phyloP scores from a whole-genome alignment of 768 basidiomycete genomes.

The Auricularia heimuer region DNA sequence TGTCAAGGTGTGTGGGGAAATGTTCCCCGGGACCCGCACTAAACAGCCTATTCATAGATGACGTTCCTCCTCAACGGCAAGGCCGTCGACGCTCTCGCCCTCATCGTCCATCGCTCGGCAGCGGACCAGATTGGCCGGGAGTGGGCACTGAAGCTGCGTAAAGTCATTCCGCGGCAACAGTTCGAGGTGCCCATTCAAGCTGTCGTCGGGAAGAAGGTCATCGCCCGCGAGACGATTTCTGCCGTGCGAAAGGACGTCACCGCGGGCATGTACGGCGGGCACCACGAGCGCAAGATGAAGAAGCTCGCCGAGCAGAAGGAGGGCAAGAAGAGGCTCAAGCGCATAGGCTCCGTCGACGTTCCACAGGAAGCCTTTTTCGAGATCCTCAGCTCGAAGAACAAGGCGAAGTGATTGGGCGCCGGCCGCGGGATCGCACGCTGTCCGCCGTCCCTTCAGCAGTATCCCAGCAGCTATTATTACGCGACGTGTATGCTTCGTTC shows the following conservation, averaged over 20 bases:
- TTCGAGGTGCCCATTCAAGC: conserved; percentile 97
- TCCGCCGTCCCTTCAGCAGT: no score
- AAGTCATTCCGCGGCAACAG: conserved; percentile 84
- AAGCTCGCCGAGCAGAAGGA: conserved; percentile 87
- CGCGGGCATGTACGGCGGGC: conserved; percentile 87
- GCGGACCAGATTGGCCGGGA: conserved; percentile 63
- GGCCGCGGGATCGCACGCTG: background rate
- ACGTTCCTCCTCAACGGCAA: conserved; percentile 80
- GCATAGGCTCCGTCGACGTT: conserved; percentile 76
- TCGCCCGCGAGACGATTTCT: conserved; percentile 82
- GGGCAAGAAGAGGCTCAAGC: conserved; percentile 83
- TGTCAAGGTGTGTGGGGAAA: conserved; percentile 50
- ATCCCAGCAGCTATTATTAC: no score
- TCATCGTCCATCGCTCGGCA: conserved; percentile 79
- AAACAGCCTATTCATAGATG: conserved; percentile 44
- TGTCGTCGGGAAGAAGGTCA: conserved; percentile 72
- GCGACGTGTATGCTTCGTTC: no score
- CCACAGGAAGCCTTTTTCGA: conserved; percentile 96
- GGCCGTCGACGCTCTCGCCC: conserved; percentile 85
- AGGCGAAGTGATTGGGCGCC: background rate
- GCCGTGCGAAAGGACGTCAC: conserved; percentile 88
- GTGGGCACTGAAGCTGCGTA: conserved; percentile 92
- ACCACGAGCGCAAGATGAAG: conserved; percentile 89
- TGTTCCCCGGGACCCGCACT: conserved; percentile 1
- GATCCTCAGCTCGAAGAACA: conserved; percentile 58